Evolutionary conservation across 2,329 filamentous ascomycete species (phyloP).

Genomic region (Dendryphion nanum): DNA sequence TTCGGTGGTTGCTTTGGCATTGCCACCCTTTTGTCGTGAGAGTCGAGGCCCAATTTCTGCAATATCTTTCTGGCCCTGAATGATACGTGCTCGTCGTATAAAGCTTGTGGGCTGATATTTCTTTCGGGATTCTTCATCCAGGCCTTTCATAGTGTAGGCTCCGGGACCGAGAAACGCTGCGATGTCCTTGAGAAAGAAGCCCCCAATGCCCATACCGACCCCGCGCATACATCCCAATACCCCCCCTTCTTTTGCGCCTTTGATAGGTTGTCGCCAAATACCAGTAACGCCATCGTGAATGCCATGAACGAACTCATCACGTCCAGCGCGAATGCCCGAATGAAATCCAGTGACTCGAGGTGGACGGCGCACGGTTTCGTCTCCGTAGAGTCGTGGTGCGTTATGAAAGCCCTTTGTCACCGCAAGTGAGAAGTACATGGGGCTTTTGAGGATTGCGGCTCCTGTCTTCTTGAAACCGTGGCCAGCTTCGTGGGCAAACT

Average conservation of each 20-base stretch:
- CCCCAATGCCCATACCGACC: conserved; percentile 62
- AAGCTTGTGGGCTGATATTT: conserved; percentile 53
- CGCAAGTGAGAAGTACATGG: conserved; percentile 61
- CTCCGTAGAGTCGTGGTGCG: conserved; percentile 67
- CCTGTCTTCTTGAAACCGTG: conserved; percentile 53
- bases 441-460: conserved; percentile 54
- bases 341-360: conserved; percentile 63
- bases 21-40: conserved; percentile 9
- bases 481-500: conserved; percentile 50
- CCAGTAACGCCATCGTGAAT: conserved; percentile 66
- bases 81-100: conserved; percentile 58
- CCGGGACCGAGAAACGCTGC: conserved; percentile 60
- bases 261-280: conserved; percentile 58
- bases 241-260: conserved; percentile 57
- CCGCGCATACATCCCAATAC: conserved; percentile 53
- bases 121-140: conserved; percentile 60
- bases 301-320: conserved; percentile 61
- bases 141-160: conserved; percentile 63
- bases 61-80: conserved; percentile 50
- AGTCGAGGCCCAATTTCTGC: conserved; percentile 14
- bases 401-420: conserved; percentile 71
- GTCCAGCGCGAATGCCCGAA: conserved; percentile 60
- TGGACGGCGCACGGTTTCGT: conserved; percentile 65
- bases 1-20: conserved; percentile 2
- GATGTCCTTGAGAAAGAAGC: conserved; percentile 64